Conservation (phyloP, 2,329 filamentous ascomycete genomes). For the Epichloe sp. region DNA sequence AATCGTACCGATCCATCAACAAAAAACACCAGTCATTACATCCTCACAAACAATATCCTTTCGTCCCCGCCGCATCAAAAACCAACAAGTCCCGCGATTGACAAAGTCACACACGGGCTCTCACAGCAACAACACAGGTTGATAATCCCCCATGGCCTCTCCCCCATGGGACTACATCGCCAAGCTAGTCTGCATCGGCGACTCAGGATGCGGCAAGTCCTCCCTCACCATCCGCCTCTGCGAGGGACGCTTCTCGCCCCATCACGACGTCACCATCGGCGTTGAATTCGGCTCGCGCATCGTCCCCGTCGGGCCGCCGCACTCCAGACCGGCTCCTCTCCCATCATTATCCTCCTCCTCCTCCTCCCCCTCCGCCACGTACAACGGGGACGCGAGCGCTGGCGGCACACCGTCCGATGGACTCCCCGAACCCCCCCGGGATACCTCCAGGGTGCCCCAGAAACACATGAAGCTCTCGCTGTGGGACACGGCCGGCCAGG, state of each 20-base stretch:
- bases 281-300: constrained; percentile 93
- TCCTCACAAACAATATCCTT: not conserved
- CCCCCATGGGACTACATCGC: constrained; percentile 96
- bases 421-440: constrained; percentile 41
- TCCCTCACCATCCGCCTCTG: constrained; percentile 91
- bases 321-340: constrained; percentile 33
- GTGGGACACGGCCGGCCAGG: constrained; percentile 94
- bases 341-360: not conserved
- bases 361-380: constrained; percentile 10
- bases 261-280: constrained; percentile 95
- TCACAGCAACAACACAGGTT: not conserved
- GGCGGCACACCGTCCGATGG: constrained; percentile 17
- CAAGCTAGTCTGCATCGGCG: constrained; percentile 95
- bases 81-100: no score
- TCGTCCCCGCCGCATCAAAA: not conserved
- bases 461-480: constrained; percentile 86
- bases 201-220: constrained; percentile 92
- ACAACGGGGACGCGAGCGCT: not conserved
- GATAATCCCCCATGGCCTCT: constrained; percentile 33
- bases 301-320: constrained; percentile 77
- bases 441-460: constrained; percentile 30
- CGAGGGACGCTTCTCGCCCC: constrained; percentile 85
- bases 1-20: not conserved
- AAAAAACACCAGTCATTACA: not conserved
- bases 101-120: not conserved